Evolutionary conservation across 306 rosid species (phyloP), one percentile per base, ranked within the genome.

Genomic region (Betula pendula): DNA sequence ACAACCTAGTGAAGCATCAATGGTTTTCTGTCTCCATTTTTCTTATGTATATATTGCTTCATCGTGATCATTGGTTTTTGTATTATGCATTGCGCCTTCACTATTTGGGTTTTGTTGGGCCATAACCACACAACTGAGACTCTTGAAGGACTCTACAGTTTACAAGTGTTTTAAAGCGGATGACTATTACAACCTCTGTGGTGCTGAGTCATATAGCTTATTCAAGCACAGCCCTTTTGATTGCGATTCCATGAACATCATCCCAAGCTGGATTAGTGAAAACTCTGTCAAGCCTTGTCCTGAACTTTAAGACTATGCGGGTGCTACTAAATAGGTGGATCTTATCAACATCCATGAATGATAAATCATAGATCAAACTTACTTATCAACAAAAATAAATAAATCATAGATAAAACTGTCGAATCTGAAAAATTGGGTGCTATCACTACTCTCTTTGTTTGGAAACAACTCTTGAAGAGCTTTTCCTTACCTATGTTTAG

Each of bases 41-140:
- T 51, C 58, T 19, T 51, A 51, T 51, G 25, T n/a, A 17, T 6
- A n/a, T 25, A 51, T 51, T 51, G 22, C 59, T 52, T 52, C 58
- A 6, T 52, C n/a, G 8, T 52, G 22, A 52, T 52, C 9, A n/a
- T 52, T n/a, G 27, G 4, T 52, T n/a, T 52, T 17, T 52, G 59
- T 52, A 17, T 52, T 52, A 7, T n/a, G 24, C 59, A 8, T 8
- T 6, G 20, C 10, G 3, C 55, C 16, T 50, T 17, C 8, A 6
- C 27, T n/a, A 52, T 52, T 52, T 52, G n/a, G 10, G 59, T n/a
- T 52, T 52, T n/a, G n/a, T n/a, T 52, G 59, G 59, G 59, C 59
- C 59, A 52, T 52, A 52, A 52, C 25, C 24, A 52, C 59, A 8
- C 3, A 6, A 38, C 42, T 16, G 16, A 49, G 53, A 49, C 19